phyloP scores from a whole-genome alignment of 257 asterid species.

The Jacaranda mimosifolia region DNA sequence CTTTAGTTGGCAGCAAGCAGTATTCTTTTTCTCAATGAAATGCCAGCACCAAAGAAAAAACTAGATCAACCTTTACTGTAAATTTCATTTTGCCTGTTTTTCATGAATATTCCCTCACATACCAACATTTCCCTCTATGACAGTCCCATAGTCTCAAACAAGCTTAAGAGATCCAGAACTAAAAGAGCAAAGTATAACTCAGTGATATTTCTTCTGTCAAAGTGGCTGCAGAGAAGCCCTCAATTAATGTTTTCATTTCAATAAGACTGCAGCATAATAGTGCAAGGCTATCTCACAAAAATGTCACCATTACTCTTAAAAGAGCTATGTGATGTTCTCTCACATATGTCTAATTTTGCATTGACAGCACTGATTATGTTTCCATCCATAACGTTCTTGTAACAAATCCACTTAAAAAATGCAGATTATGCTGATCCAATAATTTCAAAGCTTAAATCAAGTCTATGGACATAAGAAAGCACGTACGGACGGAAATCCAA shows the following conservation, averaged over 20 bases:
- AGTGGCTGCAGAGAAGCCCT: slow-evolving; percentile 12
- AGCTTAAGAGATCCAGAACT: not conserved
- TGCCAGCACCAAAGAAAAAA: not conserved
- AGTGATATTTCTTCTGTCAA: not conserved
- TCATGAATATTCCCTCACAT: not conserved
- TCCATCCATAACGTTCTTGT: not conserved
- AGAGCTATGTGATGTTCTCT: not conserved
- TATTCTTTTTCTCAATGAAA: not conserved
- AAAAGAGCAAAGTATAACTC: not conserved
- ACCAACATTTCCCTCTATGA: not conserved
- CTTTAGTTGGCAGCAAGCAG: not conserved
- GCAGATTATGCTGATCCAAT: slow-evolving; percentile 12
- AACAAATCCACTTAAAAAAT: slow-evolving; percentile 1
- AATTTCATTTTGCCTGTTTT: not conserved
- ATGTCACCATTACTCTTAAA: not conserved
- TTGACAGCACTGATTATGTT: not conserved
- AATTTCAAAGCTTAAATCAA: slow-evolving; percentile 20
- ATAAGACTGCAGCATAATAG: not conserved
- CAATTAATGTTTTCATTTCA: not conserved
- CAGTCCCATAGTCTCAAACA: slow-evolving; percentile 4
- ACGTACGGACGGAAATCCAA: not conserved
- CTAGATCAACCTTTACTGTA: slow-evolving; percentile 11
- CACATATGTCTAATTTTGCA: slow-evolving; percentile 1
- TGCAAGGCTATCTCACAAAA: not conserved
- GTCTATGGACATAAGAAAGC: slow-evolving; percentile 7